Base-by-base conservation (phyloP, 768 basidiomycete genomes). In the Naematelia encephala region DNA sequence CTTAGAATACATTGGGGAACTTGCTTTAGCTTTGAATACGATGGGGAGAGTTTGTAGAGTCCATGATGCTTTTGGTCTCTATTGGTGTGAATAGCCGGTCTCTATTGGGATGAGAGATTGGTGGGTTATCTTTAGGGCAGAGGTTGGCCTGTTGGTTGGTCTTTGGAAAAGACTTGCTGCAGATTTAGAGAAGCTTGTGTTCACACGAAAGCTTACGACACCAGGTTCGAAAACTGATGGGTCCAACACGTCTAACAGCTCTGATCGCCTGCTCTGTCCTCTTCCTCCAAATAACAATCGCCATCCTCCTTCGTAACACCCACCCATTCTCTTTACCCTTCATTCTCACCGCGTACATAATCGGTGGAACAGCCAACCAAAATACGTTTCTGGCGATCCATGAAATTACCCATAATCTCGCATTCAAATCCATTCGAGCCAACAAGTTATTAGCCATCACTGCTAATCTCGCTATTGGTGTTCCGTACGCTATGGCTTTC, bases 331-430 rank as follows among this genome's bases (percentile, higher is more conserved):
- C 89, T 2, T 83, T 82, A 21, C 68, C 80, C 49, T 97, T 96
- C 78, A 70, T 97, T 57, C 63, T 87, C 58, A 80, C 81, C 12
- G 91, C 94, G 0, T 98, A 97, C 74, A 81, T 79, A 13, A 82
- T 98, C 50, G 96, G 96, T 1, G 96, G 91, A 2, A 97, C 94
- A 0, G 87, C 88, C 5, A 99, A 98, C 78, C 96, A 99, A 76
- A 99, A 98, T 76, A 82, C 94, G 39, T 99, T 99, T 79, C 84
- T 99, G 49, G 91, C 96, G 44, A 96, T 99, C 54, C 96, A 99
- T 74, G 96, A 99, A 73, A 96, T 99, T 61, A 96, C 93, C 1
- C 96, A 99, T 77, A 98, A 97, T 75, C 83, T 99, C 25, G 96
- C 91, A 1, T 98, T 97, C 80, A 84, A 82, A 61, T 82, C 87